phyloP scores from a whole-genome alignment of 805 yeast species.

The Cephaloascus albidus region DNA sequence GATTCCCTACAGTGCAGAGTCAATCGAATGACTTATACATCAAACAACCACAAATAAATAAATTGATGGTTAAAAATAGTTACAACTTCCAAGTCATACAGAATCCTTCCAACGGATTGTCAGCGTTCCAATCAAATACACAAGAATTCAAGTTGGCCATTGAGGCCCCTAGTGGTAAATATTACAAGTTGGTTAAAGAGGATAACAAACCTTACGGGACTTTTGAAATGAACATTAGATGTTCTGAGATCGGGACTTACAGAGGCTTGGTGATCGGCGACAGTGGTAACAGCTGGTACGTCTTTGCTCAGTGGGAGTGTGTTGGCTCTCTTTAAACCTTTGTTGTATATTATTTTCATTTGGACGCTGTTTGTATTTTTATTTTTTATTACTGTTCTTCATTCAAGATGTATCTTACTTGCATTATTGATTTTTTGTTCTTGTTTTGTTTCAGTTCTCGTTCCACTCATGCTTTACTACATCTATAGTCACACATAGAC shows the following conservation, averaged over 20 bases:
- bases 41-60: conserved; percentile 72
- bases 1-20: conserved; percentile 64
- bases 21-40: conserved; percentile 72
- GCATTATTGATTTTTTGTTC: no score
- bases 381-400: no score
- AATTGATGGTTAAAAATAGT: conserved; percentile 43
- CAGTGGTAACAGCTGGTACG: conserved; percentile 72
- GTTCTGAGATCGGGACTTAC: conserved; percentile 75
- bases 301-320: conserved; percentile 87
- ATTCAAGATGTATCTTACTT: no score
- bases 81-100: conserved; percentile 60
- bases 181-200: conserved; percentile 46
- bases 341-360: no score
- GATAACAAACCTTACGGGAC: conserved; percentile 37
- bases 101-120: conserved; percentile 44
- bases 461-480: no score
- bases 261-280: conserved; percentile 75
- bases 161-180: conserved; percentile 80
- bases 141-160: conserved; percentile 53
- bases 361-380: no score
- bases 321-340: conserved; percentile 13
- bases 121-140: conserved; percentile 19
- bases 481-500: no score
- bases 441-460: no score
- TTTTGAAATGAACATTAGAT: conserved; percentile 51